These are phyloP conservation scores for Helichrysum umbraculigerum DNA, from an alignment of 129 eudicot species.

Conservation along the genomic window DNA sequence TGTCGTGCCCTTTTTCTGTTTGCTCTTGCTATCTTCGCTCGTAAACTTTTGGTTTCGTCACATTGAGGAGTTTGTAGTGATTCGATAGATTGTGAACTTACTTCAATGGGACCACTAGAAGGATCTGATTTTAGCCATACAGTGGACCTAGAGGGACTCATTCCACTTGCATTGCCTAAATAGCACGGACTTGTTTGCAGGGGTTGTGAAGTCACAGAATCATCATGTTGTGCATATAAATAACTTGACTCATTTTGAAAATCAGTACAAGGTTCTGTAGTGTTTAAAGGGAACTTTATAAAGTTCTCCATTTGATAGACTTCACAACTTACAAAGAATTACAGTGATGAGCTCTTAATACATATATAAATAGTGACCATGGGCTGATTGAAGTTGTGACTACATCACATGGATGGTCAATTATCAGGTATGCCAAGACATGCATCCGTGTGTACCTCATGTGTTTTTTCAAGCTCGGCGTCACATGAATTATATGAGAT, in stretches of 20 bases:
- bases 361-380: too few species aligned
- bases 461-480: neutral
- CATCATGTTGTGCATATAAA: too few species aligned
- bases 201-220: too few species aligned
- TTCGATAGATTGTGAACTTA: too few species aligned
- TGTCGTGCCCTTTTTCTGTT: constrained; percentile 19
- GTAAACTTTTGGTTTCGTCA: neutral
- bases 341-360: neutral
- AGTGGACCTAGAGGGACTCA: too few species aligned
- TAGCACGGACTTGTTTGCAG: too few species aligned
- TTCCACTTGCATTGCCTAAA: too few species aligned
- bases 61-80: neutral
- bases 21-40: constrained; percentile 25
- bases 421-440: neutral
- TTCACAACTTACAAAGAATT: neutral
- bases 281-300: too few species aligned
- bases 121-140: neutral
- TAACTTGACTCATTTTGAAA: too few species aligned
- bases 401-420: constrained; percentile 3
- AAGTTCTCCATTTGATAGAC: constrained; percentile 7
- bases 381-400: neutral
- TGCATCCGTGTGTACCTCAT: neutral
- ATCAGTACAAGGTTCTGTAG: too few species aligned
- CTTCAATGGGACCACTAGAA: too few species aligned
- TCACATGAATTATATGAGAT: neutral